These are phyloP conservation scores for Agrocybe pediades DNA, from an alignment of 768 basidiomycete species.

Conservation along the genomic window DNA sequence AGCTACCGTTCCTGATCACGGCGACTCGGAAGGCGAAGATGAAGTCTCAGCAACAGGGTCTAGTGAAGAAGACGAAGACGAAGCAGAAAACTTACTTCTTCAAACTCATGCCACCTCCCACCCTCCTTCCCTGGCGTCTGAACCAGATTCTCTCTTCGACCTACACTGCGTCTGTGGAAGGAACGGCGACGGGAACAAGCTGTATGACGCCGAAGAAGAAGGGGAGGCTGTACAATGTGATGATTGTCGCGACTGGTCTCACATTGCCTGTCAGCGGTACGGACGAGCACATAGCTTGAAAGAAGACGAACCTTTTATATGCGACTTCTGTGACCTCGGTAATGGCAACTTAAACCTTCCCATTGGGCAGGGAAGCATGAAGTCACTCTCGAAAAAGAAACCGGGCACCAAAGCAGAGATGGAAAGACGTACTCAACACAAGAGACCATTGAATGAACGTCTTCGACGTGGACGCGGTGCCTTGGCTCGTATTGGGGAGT, in stretches of 20 bases:
- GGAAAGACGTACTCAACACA: not conserved
- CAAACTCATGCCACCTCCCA: too few relatives aligned
- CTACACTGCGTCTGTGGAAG: conserved; percentile 15
- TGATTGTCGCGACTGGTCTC: conserved; percentile 12
- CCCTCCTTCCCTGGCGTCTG: too few relatives aligned
- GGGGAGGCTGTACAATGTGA: conserved; percentile 12
- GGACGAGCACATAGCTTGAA: conserved; percentile 4
- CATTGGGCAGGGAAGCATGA: not conserved
- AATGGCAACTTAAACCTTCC: not conserved
- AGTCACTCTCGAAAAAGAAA: not conserved
- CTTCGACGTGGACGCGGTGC: conserved; percentile 18
- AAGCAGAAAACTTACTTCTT: too few relatives aligned
- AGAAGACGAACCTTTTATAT: conserved; percentile 4
- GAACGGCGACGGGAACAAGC: conserved; percentile 14
- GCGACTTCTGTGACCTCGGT: conserved; percentile 8
- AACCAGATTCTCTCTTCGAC: conserved; percentile 9
- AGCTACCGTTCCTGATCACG: too few relatives aligned
- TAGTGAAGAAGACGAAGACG: too few relatives aligned
- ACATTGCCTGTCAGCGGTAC: conserved; percentile 6
- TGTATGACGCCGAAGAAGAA: not conserved
- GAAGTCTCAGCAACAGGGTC: too few relatives aligned
- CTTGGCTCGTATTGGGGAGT: conserved; percentile 15
- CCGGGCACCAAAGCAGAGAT: not conserved
- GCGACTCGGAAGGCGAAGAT: too few relatives aligned
- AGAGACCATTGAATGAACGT: not conserved